Evolutionary conservation across 805 yeast genomes (phyloP).

Genomic region (Yamadazyma scolyti): DNA sequence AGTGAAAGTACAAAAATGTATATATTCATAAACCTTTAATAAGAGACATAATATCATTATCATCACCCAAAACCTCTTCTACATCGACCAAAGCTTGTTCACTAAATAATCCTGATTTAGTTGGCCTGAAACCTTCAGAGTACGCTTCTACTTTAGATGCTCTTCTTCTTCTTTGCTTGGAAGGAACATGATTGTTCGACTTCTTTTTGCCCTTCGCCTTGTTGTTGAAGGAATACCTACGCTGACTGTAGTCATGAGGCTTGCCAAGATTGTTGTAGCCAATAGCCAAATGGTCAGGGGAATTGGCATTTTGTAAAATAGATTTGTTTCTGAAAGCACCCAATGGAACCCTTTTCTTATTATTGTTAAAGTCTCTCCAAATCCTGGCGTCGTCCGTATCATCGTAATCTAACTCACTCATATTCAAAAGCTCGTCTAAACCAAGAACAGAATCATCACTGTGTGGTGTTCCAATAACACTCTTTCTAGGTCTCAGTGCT

Average conservation of each 20-base stretch:
- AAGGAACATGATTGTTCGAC: slow-evolving; percentile 6
- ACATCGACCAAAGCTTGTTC: slow-evolving; percentile 72
- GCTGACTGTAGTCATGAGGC: slow-evolving; percentile 21
- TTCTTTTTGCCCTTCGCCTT: slow-evolving; percentile 4
- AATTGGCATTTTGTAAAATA: slow-evolving; percentile 23
- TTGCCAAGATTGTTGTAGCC: slow-evolving; percentile 24
- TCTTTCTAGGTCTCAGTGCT: slow-evolving; percentile 17
- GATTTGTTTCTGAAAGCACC: slow-evolving; percentile 86
- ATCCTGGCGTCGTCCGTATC: slow-evolving; percentile 54
- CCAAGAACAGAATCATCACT: slow-evolving; percentile 38
- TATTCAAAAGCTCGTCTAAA: slow-evolving; percentile 81
- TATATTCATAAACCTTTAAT: slow-evolving; percentile 31
- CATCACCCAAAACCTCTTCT: slow-evolving; percentile 63
- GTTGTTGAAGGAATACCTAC: slow-evolving; percentile 14
- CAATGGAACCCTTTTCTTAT: slow-evolving; percentile 60
- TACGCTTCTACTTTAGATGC: slow-evolving; percentile 73
- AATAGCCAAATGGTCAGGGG: slow-evolving; percentile 15
- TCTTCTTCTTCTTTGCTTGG: slow-evolving; percentile 47
- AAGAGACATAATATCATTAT: slow-evolving; percentile 41
- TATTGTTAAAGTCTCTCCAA: slow-evolving; percentile 44
- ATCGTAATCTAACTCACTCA: slow-evolving; percentile 78
- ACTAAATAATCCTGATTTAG: slow-evolving; percentile 73
- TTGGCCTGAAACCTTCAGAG: slow-evolving; percentile 69
- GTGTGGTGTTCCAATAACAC: slow-evolving; percentile 13
- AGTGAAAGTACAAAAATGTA: too few species aligned